phyloP scores from a whole-genome alignment of 495 filamentous ascomycete genomes.

The Talaromyces proteolyticus region DNA sequence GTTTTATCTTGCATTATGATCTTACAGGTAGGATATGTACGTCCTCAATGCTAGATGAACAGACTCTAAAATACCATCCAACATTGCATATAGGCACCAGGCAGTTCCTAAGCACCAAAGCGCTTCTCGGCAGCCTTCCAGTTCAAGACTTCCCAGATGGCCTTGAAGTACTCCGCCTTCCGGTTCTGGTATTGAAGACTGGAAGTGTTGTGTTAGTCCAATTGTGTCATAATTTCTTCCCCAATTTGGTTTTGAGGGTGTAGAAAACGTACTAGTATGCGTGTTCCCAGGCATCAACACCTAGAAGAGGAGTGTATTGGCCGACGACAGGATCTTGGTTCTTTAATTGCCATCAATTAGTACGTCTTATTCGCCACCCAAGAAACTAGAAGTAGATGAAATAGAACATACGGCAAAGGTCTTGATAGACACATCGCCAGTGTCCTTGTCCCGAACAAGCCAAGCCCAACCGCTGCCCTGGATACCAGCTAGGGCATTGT shows the following conservation, averaged over 20 bases:
- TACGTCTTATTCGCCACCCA: not conserved
- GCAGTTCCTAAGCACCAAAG: conserved; percentile 36
- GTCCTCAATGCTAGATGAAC: not conserved
- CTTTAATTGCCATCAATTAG: conserved; percentile 17
- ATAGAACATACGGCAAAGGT: conserved; percentile 56
- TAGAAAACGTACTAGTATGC: conserved; percentile 56
- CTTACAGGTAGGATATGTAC: not conserved
- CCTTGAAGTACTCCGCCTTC: conserved; percentile 96
- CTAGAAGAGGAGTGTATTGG: conserved; percentile 78
- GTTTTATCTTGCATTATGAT: not conserved
- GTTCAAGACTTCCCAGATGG: conserved; percentile 97
- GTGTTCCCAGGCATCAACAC: conserved; percentile 98
- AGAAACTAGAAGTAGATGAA: not conserved
- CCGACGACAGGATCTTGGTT: conserved; percentile 94
- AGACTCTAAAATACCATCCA: not conserved
- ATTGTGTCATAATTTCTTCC: conserved; percentile 18
- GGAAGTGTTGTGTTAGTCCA: conserved; percentile 31
- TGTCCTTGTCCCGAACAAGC: conserved; percentile 82
- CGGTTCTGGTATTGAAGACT: conserved; percentile 96
- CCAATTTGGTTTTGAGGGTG: not conserved
- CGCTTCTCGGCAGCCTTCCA: conserved; percentile 93
- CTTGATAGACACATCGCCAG: conserved; percentile 66
- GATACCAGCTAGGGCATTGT: conserved; percentile 72
- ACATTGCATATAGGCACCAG: not conserved
- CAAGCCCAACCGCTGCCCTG: conserved; percentile 96